Evolutionary conservation across 495 filamentous ascomycete genomes (phyloP).

Genomic region (Penicillium parvum): DNA sequence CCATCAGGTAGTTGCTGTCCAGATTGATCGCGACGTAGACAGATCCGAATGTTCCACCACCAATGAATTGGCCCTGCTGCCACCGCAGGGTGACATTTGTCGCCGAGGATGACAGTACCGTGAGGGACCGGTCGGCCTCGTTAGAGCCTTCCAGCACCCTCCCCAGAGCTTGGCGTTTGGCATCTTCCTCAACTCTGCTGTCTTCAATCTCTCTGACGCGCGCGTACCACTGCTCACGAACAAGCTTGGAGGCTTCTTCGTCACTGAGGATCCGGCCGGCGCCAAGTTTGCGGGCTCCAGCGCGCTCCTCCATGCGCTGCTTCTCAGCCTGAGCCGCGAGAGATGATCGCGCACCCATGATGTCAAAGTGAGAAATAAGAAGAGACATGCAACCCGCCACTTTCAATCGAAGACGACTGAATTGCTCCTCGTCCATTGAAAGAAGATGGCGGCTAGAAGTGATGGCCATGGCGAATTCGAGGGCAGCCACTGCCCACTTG

Average conservation of each 20-base stretch:
- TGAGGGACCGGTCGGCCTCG: constrained; percentile 91
- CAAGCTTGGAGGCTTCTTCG: constrained; percentile 69
- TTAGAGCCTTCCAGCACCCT: constrained; percentile 89
- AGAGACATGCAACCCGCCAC: constrained; percentile 97
- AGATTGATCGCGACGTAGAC: constrained; percentile 97
- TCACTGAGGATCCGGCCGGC: constrained; percentile 77
- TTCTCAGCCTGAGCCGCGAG: constrained; percentile 90
- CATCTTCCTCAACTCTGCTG: constrained; percentile 66
- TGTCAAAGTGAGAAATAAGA: constrained; percentile 96
- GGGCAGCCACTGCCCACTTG: constrained; percentile 89
- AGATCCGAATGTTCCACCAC: constrained; percentile 93
- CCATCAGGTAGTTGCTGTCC: constrained; percentile 94
- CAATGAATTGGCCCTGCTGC: constrained; percentile 97
- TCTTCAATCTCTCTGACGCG: constrained; percentile 74
- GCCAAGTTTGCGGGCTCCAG: constrained; percentile 68
- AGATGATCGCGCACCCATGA: constrained; percentile 92
- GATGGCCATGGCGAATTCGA: constrained; percentile 97
- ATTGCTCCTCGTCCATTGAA: constrained; percentile 80
- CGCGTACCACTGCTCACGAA: constrained; percentile 66
- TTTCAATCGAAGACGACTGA: constrained; percentile 72
- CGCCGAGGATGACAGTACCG: constrained; percentile 85
- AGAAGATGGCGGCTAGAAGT: constrained; percentile 88
- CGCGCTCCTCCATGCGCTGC: constrained; percentile 69
- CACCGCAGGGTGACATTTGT: constrained; percentile 93
- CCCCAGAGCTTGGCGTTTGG: constrained; percentile 86